phyloP scores from a whole-genome alignment of 2,329 filamentous ascomycete species.

The Coniochaeta ligniaria region DNA sequence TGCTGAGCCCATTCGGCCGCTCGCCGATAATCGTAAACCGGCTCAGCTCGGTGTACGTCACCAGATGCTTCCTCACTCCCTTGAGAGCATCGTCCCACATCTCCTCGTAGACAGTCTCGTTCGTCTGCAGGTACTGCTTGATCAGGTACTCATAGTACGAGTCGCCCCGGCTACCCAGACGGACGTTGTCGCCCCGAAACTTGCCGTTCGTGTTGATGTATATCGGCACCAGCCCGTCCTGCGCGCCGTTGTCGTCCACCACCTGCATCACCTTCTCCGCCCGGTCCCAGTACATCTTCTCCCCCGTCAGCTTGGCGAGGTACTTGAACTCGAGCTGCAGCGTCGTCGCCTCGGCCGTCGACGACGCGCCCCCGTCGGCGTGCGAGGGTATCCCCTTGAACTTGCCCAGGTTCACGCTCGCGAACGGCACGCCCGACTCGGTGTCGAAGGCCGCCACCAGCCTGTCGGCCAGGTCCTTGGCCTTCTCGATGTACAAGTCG shows the following conservation, averaged over 20 bases:
- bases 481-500: slow-evolving; percentile 93
- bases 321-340: slow-evolving; percentile 97
- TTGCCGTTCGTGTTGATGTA: slow-evolving; percentile 77
- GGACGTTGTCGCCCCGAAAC: slow-evolving; percentile 80
- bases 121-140: slow-evolving; percentile 96
- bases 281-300: slow-evolving; percentile 85
- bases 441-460: slow-evolving; percentile 85
- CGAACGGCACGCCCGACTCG: slow-evolving; percentile 76
- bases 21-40: slow-evolving; percentile 88
- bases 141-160: slow-evolving; percentile 99
- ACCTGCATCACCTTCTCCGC: slow-evolving; percentile 89
- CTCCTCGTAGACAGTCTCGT: slow-evolving; percentile 78
- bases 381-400: slow-evolving; percentile 74
- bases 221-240: slow-evolving; percentile 85
- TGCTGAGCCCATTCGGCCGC: slow-evolving; percentile 64
- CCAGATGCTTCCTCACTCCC: slow-evolving; percentile 83
- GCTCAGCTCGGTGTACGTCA: slow-evolving; percentile 77
- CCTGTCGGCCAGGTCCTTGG: slow-evolving; percentile 83
- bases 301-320: slow-evolving; percentile 86
- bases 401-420: slow-evolving; percentile 81
- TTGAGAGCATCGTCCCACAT: slow-evolving; percentile 86
- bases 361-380: slow-evolving; percentile 78
- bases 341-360: slow-evolving; percentile 87
- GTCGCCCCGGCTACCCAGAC: slow-evolving; percentile 87
- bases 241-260: slow-evolving; percentile 71